These are phyloP conservation scores for Malus asiatica DNA, from an alignment of 306 rosid species.

Conservation along the genomic window DNA sequence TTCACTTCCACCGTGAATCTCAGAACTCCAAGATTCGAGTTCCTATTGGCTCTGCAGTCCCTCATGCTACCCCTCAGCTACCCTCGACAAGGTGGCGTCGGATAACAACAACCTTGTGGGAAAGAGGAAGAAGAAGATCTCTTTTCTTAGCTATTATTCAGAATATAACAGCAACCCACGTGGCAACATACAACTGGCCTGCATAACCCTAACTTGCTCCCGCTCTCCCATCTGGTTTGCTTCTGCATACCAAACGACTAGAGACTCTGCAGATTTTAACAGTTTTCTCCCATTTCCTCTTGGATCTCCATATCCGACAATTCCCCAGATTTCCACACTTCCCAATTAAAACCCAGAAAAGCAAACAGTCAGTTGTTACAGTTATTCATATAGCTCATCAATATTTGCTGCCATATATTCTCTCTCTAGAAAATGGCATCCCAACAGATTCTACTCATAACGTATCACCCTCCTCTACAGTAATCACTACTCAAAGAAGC, in stretches of 20 bases:
- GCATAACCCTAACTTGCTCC: background rate
- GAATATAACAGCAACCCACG: background rate
- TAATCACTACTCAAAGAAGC: slow-evolving; percentile 16
- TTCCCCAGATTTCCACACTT: background rate
- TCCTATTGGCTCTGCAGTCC: too few species aligned
- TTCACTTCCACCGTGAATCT: too few species aligned
- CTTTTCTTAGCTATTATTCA: too few species aligned
- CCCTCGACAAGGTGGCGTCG: too few species aligned
- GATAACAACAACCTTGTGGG: too few species aligned
- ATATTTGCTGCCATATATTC: background rate
- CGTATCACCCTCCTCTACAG: slow-evolving; percentile 27
- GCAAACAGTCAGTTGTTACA: background rate
- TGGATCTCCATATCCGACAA: background rate
- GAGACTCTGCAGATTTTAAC: background rate
- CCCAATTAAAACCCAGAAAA: background rate
- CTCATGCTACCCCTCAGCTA: too few species aligned
- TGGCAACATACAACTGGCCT: background rate
- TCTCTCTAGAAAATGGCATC: slow-evolving; percentile 45
- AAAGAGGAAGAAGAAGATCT: too few species aligned
- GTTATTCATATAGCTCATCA: background rate
- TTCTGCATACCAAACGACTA: background rate
- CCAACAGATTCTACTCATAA: slow-evolving; percentile 39
- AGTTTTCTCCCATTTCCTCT: background rate
- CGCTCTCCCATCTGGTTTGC: background rate
- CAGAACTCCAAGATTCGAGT: too few species aligned